Evolutionary conservation across 352 stramenopile species (phyloP).

Genomic region (Phytophthora crassamura): DNA sequence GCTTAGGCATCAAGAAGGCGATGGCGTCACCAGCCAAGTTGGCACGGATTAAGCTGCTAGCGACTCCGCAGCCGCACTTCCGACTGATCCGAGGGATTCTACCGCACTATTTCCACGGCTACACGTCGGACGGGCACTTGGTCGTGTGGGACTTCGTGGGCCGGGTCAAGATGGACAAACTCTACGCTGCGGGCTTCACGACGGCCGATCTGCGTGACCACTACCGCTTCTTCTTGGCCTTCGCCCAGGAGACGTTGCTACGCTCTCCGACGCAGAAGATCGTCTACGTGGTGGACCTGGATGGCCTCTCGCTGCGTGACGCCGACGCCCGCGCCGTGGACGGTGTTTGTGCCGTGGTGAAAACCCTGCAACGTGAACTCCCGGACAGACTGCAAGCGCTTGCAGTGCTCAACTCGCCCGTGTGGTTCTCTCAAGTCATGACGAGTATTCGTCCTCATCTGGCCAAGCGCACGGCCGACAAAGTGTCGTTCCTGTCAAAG

Average conservation of each 20-base stretch:
- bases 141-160: slow-evolving; percentile 84
- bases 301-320: slow-evolving; percentile 75
- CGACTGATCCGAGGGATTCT: slow-evolving; percentile 73
- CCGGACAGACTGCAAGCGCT: slow-evolving; percentile 68
- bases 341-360: slow-evolving; percentile 57
- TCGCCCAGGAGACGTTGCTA: slow-evolving; percentile 73
- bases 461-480: slow-evolving; percentile 69
- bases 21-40: slow-evolving; percentile 41
- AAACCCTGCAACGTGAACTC: slow-evolving; percentile 64
- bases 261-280: slow-evolving; percentile 68
- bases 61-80: slow-evolving; percentile 72
- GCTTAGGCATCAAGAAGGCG: slow-evolving; percentile 53
- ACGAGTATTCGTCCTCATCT: slow-evolving; percentile 56
- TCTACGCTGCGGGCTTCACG: slow-evolving; percentile 72
- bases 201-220: slow-evolving; percentile 73
- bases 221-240: slow-evolving; percentile 83
- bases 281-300: slow-evolving; percentile 81
- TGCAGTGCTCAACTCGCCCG: slow-evolving; percentile 70
- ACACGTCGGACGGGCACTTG: slow-evolving; percentile 68
- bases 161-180: slow-evolving; percentile 80
- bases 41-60: slow-evolving; percentile 43
- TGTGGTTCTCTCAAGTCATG: slow-evolving; percentile 89
- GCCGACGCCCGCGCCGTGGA: slow-evolving; percentile 76
- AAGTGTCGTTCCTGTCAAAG: slow-evolving; percentile 64
- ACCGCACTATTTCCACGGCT: slow-evolving; percentile 82